These are phyloP conservation scores for Forsythia viridissima DNA, from an alignment of 257 asterid species.

Conservation along the genomic window DNA sequence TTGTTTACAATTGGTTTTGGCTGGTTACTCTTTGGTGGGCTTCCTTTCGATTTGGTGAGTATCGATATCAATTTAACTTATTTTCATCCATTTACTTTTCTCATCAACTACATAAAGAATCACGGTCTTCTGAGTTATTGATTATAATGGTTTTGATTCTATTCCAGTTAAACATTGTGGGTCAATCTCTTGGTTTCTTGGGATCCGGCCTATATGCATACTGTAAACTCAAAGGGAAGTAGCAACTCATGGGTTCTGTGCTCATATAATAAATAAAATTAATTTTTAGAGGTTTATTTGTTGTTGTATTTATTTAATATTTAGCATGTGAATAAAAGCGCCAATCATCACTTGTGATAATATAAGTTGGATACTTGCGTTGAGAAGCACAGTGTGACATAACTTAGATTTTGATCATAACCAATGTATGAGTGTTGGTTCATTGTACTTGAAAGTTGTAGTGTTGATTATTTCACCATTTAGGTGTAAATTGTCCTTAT, in stretches of 20 bases:
- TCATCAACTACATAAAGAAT: not conserved
- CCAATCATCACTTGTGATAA: too few relatives aligned
- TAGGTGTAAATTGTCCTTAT: too few relatives aligned
- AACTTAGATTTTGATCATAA: too few relatives aligned
- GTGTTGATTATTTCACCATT: too few relatives aligned
- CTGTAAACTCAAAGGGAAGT: constrained; percentile 22
- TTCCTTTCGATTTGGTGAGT: constrained; percentile 30
- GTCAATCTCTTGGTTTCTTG: constrained; percentile 25
- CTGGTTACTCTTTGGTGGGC: constrained; percentile 27
- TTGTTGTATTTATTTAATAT: too few relatives aligned
- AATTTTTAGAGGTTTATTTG: too few relatives aligned
- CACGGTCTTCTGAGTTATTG: not conserved
- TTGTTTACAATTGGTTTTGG: constrained; percentile 30
- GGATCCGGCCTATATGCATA: constrained; percentile 30
- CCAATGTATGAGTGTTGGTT: too few relatives aligned
- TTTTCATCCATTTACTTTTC: not conserved
- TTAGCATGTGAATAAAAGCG: too few relatives aligned
- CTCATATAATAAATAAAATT: too few relatives aligned
- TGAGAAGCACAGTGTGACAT: too few relatives aligned
- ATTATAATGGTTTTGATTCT: not conserved
- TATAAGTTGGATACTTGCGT: too few relatives aligned
- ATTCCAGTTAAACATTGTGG: constrained; percentile 27
- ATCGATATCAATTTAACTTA: not conserved
- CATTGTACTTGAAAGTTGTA: too few relatives aligned
- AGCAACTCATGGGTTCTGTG: not conserved